Conservation (phyloP, 306 rosid species). For the Astragalus glycyphyllos region DNA sequence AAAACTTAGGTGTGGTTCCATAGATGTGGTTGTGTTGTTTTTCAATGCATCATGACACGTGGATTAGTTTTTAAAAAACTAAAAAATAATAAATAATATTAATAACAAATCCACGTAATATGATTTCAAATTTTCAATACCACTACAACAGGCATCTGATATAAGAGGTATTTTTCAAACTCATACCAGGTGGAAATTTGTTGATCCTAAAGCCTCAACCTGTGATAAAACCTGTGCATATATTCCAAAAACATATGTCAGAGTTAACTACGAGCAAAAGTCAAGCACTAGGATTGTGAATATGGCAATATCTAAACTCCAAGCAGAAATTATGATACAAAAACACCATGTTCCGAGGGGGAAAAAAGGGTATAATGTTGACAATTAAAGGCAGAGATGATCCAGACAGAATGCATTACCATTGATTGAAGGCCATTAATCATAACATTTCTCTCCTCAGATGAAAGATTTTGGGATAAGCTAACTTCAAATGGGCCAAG, state of each 20-base stretch:
- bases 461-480: slow-evolving; percentile 60
- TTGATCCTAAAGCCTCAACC: slow-evolving; percentile 59
- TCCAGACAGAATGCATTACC: slow-evolving; percentile 59
- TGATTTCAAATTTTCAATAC: slow-evolving; percentile 24
- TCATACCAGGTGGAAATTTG: slow-evolving; percentile 68
- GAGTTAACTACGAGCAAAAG: slow-evolving; percentile 24
- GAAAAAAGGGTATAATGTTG: slow-evolving; percentile 25
- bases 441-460: slow-evolving; percentile 64
- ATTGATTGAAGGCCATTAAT: slow-evolving; percentile 84
- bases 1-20: too few species aligned
- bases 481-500: slow-evolving; percentile 89
- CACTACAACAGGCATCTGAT: slow-evolving; percentile 29
- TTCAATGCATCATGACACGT: too few species aligned
- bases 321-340: slow-evolving; percentile 32
- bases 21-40: too few species aligned
- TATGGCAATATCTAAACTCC: slow-evolving; percentile 43
- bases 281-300: slow-evolving; percentile 12
- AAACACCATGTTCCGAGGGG: slow-evolving; percentile 14
- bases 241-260: slow-evolving; percentile 37
- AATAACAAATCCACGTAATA: too few species aligned
- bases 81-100: too few species aligned
- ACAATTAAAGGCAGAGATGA: slow-evolving; percentile 33
- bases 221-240: slow-evolving; percentile 54
- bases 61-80: too few species aligned
- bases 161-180: slow-evolving; percentile 24